Percentiles rank a stretch among this genome's conserved stretches.
These are phyloP conservation scores for Zymoseptoria tritici DNA, from an alignment of 2,329 filamentous ascomycete species.

Conservation along the genomic window DNA sequence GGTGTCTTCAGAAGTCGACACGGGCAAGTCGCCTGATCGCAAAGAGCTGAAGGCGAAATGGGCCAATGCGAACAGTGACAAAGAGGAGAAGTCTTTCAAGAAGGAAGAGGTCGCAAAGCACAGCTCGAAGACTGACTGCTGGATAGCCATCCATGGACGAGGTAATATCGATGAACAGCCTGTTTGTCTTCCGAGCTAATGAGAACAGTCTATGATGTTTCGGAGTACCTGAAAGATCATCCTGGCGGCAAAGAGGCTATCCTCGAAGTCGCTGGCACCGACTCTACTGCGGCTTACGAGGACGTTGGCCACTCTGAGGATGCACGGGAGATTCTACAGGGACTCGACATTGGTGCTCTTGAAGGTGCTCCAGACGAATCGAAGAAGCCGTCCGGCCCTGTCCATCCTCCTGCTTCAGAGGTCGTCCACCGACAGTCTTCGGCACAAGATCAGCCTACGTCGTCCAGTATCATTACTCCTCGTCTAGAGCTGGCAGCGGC, in stretches of 20 bases:
- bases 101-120: conserved; percentile 93
- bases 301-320: conserved; percentile 58
- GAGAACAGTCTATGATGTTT: conserved; percentile 65
- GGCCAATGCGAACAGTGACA: conserved; percentile 59
- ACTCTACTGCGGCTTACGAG: conserved; percentile 87
- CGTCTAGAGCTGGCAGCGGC: conserved; percentile 4
- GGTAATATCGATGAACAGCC: conserved; percentile 3
- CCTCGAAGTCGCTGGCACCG: conserved; percentile 92
- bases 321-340: conserved; percentile 35
- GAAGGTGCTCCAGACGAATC: conserved; percentile 13
- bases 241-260: conserved; percentile 89
- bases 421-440: conserved; percentile 7
- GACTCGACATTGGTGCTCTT: conserved; percentile 32
- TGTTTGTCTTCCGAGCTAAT: background rate
- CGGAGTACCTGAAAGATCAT: conserved; percentile 92
- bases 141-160: conserved; percentile 90
- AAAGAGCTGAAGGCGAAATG: conserved; percentile 21
- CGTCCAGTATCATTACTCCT: conserved; percentile 1
- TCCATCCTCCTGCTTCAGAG: background rate
- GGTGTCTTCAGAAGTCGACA: too few species aligned
- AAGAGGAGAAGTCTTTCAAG: conserved; percentile 57
- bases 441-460: background rate
- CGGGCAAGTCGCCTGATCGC: conserved; percentile 3
- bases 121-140: conserved; percentile 94
- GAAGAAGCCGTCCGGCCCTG: conserved; percentile 1